phyloP scores from a whole-genome alignment of 345 rosid genomes.

The Eucalyptus erythrocorys region DNA sequence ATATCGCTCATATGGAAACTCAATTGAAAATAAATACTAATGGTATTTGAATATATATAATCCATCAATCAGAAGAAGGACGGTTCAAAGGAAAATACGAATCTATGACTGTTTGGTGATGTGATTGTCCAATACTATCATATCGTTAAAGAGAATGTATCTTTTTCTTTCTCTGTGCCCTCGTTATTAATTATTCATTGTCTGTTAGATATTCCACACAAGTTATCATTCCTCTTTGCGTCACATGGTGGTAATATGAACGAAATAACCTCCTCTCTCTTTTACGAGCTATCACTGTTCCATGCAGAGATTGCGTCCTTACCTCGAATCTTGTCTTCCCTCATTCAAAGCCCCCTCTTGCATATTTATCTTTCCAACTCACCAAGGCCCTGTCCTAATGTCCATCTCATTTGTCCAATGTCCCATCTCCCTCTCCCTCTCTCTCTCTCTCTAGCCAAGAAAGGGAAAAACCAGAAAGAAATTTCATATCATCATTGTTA shows the following conservation, averaged over 20 bases:
- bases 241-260: neutral
- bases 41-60: neutral
- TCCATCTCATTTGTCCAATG: neutral
- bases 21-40: neutral
- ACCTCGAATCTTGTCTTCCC: neutral
- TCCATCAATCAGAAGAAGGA: neutral
- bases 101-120: neutral
- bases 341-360: neutral
- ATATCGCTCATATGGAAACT: neutral
- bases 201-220: neutral
- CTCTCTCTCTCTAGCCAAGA: neutral
- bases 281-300: neutral
- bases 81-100: neutral
- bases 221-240: neutral
- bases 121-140: neutral
- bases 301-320: neutral
- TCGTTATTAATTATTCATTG: neutral
- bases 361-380: neutral
- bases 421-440: neutral
- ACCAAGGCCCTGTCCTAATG: neutral
- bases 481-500: neutral
- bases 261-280: neutral
- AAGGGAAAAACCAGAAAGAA: neutral
- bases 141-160: neutral
- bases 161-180: neutral